Conservation (phyloP, 2,329 filamentous ascomycete species). For the Lachnellula suecica region DNA sequence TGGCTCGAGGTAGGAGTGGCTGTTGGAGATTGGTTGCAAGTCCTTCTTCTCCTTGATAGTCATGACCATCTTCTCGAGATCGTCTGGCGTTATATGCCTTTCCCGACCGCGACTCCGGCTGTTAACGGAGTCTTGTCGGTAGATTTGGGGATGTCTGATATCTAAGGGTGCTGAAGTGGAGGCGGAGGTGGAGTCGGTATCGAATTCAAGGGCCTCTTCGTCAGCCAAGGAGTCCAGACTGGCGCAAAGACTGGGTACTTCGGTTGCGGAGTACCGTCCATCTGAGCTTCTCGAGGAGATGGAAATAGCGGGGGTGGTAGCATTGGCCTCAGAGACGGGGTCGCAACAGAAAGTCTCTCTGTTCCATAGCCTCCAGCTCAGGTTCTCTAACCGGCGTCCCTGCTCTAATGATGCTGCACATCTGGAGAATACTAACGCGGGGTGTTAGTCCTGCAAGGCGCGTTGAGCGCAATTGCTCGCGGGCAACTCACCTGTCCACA, state of each 20-base stretch:
- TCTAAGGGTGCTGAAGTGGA: conserved; percentile 55
- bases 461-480: background rate
- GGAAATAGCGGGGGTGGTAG: conserved; percentile 40
- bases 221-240: conserved; percentile 75
- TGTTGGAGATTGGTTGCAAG: conserved; percentile 54
- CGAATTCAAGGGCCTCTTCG: conserved; percentile 63
- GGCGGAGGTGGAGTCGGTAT: conserved; percentile 36
- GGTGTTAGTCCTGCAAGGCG: conserved; percentile 1
- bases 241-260: conserved; percentile 71
- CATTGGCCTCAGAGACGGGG: conserved; percentile 52
- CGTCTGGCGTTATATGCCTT: conserved; percentile 88
- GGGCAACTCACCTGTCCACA: conserved; percentile 81
- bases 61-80: conserved; percentile 90
- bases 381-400: conserved; percentile 87
- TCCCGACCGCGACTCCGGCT: conserved; percentile 73
- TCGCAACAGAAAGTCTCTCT: conserved; percentile 89
- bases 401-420: conserved; percentile 93
- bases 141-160: conserved; percentile 65
- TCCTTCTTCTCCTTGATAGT: conserved; percentile 84
- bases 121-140: conserved; percentile 69
- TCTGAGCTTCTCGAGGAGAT: conserved; percentile 30
- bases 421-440: conserved; percentile 83
- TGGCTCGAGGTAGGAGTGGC: conserved; percentile 40
- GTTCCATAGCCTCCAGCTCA: conserved; percentile 95
- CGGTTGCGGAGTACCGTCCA: conserved; percentile 43